Percentiles rank a stretch among this genome's conserved stretches.
phyloP scores from a whole-genome alignment of 2,329 filamentous ascomycete species.

The Tolypocladium pustulatum region DNA sequence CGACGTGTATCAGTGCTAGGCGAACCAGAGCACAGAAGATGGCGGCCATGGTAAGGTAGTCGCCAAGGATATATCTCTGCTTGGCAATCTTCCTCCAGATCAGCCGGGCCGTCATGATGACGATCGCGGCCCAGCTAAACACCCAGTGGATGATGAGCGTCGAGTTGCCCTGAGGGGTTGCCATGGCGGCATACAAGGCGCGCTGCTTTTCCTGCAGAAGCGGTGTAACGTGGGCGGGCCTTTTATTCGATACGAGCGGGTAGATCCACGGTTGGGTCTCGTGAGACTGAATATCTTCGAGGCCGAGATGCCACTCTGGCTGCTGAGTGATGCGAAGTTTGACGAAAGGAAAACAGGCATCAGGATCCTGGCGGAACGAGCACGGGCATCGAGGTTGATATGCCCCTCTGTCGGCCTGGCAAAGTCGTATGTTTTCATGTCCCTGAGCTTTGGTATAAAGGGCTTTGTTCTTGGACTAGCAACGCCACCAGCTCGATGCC shows the following conservation, averaged over 20 bases:
- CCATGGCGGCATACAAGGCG: neutral
- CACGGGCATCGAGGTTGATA: neutral
- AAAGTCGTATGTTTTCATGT: neutral
- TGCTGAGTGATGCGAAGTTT: neutral
- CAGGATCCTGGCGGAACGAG: neutral
- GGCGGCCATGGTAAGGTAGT: slow-evolving; percentile 25
- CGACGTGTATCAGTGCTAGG: slow-evolving; percentile 19
- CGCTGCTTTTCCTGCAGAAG: neutral
- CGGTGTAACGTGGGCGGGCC: neutral
- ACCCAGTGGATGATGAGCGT: slow-evolving; percentile 12
- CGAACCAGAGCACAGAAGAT: slow-evolving; percentile 19
- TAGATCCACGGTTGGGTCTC: neutral
- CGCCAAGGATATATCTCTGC: slow-evolving; percentile 10
- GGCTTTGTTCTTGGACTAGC: neutral
- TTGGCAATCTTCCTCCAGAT: slow-evolving; percentile 8
- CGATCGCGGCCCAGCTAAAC: slow-evolving; percentile 12
- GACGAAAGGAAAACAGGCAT: neutral
- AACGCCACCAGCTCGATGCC: neutral
- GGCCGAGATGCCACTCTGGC: neutral
- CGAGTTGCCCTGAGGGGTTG: neutral
- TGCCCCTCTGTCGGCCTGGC: neutral
- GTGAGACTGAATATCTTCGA: neutral
- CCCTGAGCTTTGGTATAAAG: neutral
- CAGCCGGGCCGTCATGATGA: slow-evolving; percentile 11
- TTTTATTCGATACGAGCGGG: neutral